phyloP scores from a whole-genome alignment of 2,329 filamentous ascomycete species.

The Teratosphaeria zuluensis region DNA sequence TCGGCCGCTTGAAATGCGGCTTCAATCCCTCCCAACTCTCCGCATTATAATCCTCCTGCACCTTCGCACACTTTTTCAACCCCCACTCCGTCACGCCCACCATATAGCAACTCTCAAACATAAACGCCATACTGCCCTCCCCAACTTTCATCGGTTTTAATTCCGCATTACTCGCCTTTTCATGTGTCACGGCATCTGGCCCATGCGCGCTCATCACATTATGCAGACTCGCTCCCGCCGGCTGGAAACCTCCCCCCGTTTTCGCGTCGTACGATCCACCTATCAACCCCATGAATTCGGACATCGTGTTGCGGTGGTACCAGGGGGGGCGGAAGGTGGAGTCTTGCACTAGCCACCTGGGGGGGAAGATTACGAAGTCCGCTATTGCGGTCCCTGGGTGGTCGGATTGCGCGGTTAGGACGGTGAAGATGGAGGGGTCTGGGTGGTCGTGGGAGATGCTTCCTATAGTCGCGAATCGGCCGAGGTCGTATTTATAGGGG shows the following conservation, averaged over 20 bases:
- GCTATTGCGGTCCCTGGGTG: slow-evolving; percentile 48
- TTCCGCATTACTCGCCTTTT: slow-evolving; percentile 47
- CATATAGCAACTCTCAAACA: slow-evolving; percentile 62
- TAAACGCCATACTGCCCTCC: slow-evolving; percentile 54
- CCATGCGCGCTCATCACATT: slow-evolving; percentile 38
- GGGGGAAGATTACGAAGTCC: slow-evolving; percentile 65
- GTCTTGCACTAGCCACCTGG: slow-evolving; percentile 59
- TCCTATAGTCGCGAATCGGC: slow-evolving; percentile 49
- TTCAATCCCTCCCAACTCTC: slow-evolving; percentile 64
- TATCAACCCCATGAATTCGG: slow-evolving; percentile 56
- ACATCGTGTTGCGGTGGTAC: slow-evolving; percentile 62
- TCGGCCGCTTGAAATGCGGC: slow-evolving; percentile 30
- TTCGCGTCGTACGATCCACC: slow-evolving; percentile 51
- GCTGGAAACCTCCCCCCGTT: slow-evolving; percentile 46
- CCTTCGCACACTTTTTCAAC: slow-evolving; percentile 58
- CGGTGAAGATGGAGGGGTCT: slow-evolving; percentile 58
- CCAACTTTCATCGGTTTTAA: slow-evolving; percentile 50
- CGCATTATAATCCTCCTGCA: slow-evolving; percentile 64
- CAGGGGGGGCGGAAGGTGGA: slow-evolving; percentile 64
- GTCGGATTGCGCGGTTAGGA: slow-evolving; percentile 53
- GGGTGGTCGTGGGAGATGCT: slow-evolving; percentile 54
- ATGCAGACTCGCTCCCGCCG: slow-evolving; percentile 48
- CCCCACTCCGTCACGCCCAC: slow-evolving; percentile 65
- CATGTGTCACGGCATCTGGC: slow-evolving; percentile 48
- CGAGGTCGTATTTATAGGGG: slow-evolving; percentile 49